phyloP scores from a whole-genome alignment of 345 rosid species.

The Viola odorata region DNA sequence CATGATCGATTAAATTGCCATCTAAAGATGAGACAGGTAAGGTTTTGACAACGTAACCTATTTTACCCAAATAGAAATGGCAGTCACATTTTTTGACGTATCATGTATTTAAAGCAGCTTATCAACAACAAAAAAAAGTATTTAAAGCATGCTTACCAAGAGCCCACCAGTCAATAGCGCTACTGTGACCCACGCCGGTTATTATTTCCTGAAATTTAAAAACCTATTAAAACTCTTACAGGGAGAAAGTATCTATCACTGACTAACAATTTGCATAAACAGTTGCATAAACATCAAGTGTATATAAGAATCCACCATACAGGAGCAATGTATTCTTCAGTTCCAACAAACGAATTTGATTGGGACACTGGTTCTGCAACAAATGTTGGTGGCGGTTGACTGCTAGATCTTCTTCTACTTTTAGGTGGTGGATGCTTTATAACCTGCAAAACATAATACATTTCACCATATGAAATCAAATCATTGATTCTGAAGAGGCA shows the following conservation, averaged over 20 bases:
- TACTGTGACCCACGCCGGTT: slow-evolving; percentile 82
- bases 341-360: slow-evolving; percentile 95
- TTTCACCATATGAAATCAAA: not conserved
- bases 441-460: slow-evolving; percentile 41
- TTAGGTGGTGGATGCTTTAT: slow-evolving; percentile 42
- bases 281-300: slow-evolving; percentile 3
- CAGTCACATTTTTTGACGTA: no score
- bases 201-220: slow-evolving; percentile 70
- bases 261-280: not conserved
- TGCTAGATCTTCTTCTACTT: slow-evolving; percentile 65
- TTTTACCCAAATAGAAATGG: no score
- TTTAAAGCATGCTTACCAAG: slow-evolving; percentile 48
- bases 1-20: no score
- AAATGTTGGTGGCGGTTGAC: slow-evolving; percentile 62
- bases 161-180: slow-evolving; percentile 98
- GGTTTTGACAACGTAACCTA: no score
- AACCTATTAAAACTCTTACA: slow-evolving; percentile 9
- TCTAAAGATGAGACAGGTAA: no score
- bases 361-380: slow-evolving; percentile 75
- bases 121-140: no score
- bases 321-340: slow-evolving; percentile 96
- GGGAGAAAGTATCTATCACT: no score
- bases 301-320: slow-evolving; percentile 33
- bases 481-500: not conserved
- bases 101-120: no score